Base-by-base conservation (phyloP, 148 eudicot genomes). In the Dysphania ambrosioides region DNA sequence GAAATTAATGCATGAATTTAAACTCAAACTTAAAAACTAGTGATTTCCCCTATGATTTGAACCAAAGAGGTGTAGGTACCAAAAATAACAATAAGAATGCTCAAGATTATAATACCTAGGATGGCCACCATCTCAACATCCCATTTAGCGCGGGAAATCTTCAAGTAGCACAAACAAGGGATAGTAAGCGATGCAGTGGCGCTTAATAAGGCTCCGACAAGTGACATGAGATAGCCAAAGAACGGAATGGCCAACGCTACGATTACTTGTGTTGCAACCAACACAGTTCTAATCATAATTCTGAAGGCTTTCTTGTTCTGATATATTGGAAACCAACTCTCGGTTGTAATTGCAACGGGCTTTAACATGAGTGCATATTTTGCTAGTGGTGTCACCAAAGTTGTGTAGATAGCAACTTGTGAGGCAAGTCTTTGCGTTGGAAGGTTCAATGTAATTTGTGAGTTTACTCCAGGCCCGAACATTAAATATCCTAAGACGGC, bases 91-190 rank as follows among this genome's bases (percentile, higher is more conserved):
- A 82, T 79, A n/a, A 77, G 38, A 2, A 82, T 38, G 16, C 89
- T 82, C 0, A 84, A 35, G 21, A 73, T 24, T 74, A 84, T 31
- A 58, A 78, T 79, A 16, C 68, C 74, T 24, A 77, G n/a, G n/a
- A n/a, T n/a, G n/a, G n/a, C n/a, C n/a, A n/a, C n/a, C n/a, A n/a
- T n/a, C n/a, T n/a, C n/a, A n/a, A n/a, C n/a, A n/a, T n/a, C n/a
- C n/a, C n/a, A n/a, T n/a, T n/a, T n/a, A n/a, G n/a, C n/a, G n/a
- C n/a, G 85, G 1, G 85, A 79, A 21, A 88, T 86, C 85, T 86
- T 88, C 82, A 86, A 70, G 76, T 88, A 88, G 34, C 87, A 88
- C 66, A 86, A 75, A 74, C 91, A 84, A 2, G 89, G 91, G 24
- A 88, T 23, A n/a, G 74, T 24, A 21, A 82, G 66, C 1, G 85